phyloP scores from a whole-genome alignment of 805 yeast species.

The Yarrowia sp. region DNA sequence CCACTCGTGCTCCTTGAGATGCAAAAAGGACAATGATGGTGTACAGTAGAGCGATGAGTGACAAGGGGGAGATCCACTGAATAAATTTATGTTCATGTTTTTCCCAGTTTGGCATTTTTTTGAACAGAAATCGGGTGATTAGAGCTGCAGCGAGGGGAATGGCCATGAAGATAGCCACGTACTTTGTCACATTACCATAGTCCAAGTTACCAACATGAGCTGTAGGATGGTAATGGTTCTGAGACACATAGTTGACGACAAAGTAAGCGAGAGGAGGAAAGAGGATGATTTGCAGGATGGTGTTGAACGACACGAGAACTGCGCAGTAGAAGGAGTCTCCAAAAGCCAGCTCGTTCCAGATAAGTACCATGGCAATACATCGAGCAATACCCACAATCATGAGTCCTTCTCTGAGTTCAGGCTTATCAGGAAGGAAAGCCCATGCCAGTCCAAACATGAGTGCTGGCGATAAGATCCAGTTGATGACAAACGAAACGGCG shows the following conservation, averaged over 20 bases:
- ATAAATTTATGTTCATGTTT: constrained; percentile 42
- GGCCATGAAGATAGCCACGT: constrained; percentile 55
- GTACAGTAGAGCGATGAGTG: constrained; percentile 52
- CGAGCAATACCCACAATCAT: constrained; percentile 60
- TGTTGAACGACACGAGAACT: constrained; percentile 51
- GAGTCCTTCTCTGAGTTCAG: constrained; percentile 53
- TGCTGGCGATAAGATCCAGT: constrained; percentile 58
- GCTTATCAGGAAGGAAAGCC: constrained; percentile 48
- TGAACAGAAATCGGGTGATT: constrained; percentile 44
- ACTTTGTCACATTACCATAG: constrained; percentile 47
- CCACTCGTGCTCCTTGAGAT: constrained; percentile 49
- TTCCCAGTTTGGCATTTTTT: constrained; percentile 31
- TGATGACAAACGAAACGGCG: constrained; percentile 45
- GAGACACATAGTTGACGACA: constrained; percentile 47
- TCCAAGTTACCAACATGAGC: constrained; percentile 31
- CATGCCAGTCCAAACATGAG: constrained; percentile 57
- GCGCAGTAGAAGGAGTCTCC: constrained; percentile 55
- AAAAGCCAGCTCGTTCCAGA: constrained; percentile 56
- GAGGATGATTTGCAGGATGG: constrained; percentile 50
- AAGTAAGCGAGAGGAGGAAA: constrained; percentile 54
- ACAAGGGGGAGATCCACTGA: constrained; percentile 49
- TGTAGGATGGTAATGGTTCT: constrained; percentile 30
- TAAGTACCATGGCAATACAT: constrained; percentile 61
- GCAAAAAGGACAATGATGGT: constrained; percentile 54
- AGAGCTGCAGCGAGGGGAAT: constrained; percentile 51